Evolutionary conservation across 2,329 filamentous ascomycete species (phyloP).

Genomic region (Orbilia blumenaviensis): DNA sequence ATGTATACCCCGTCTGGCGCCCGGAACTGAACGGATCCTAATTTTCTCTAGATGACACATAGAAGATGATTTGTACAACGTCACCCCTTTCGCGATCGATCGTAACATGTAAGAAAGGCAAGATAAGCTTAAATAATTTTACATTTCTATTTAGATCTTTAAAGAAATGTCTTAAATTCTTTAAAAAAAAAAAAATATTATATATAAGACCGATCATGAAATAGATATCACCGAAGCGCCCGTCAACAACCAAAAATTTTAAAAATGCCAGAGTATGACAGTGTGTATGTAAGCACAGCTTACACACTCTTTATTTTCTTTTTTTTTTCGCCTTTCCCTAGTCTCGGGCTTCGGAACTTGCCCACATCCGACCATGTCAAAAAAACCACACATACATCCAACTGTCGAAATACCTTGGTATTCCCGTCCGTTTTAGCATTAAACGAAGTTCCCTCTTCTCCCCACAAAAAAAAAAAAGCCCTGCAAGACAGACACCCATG

Average conservation of each 20-base stretch:
- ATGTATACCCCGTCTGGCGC: not conserved
- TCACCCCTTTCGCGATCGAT: not conserved
- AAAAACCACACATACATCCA: not conserved
- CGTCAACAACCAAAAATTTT: too few species aligned
- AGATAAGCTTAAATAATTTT: conserved; percentile 49
- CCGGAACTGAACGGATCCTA: not conserved
- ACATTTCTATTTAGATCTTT: conserved; percentile 30
- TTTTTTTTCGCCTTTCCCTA: not conserved
- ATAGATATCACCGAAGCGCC: too few species aligned
- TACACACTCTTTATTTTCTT: too few species aligned
- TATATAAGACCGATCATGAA: too few species aligned
- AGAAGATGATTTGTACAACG: not conserved
- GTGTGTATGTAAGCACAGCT: too few species aligned
- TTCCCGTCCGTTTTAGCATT: too few species aligned
- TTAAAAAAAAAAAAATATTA: conserved; percentile 22
- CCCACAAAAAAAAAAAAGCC: too few species aligned
- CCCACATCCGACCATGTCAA: conserved; percentile 13
- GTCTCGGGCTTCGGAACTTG: conserved; percentile 44
- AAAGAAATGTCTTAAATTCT: conserved; percentile 10
- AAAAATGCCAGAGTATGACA: too few species aligned
- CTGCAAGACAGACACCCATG: too few species aligned
- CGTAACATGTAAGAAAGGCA: not conserved
- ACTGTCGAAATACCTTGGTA: conserved; percentile 8
- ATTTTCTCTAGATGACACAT: not conserved
- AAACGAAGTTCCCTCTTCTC: too few species aligned